Evolutionary conservation across 2,329 filamentous ascomycete species (phyloP).

Genomic region (Trichoderma semiorbis): DNA sequence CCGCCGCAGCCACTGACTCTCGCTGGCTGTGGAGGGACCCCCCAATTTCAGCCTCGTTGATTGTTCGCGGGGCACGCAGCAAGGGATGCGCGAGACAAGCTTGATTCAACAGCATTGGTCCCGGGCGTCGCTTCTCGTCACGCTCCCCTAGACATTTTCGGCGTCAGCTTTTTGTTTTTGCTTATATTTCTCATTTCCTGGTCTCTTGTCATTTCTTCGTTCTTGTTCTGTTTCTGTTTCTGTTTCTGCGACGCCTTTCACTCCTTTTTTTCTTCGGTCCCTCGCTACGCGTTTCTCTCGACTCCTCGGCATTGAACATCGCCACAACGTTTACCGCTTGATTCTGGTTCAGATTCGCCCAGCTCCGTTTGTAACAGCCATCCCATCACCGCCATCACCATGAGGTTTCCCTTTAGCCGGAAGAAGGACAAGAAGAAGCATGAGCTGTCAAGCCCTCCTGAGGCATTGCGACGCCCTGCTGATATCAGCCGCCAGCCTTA

Average conservation of each 20-base stretch:
- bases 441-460: slow-evolving; percentile 25
- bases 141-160: slow-evolving; percentile 2
- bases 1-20: neutral
- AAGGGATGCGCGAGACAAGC: slow-evolving; percentile 14
- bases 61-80: slow-evolving; percentile 12
- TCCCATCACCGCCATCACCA: slow-evolving; percentile 5
- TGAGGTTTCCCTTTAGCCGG: slow-evolving; percentile 38
- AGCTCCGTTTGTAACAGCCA: neutral
- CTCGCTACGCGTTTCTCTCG: neutral
- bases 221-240: neutral
- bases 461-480: slow-evolving; percentile 28
- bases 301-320: neutral
- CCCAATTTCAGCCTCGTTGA: slow-evolving; percentile 15
- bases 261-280: neutral
- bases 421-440: slow-evolving; percentile 39
- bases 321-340: neutral
- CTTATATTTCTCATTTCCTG: neutral
- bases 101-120: slow-evolving; percentile 6
- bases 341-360: neutral
- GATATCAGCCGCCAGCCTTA: slow-evolving; percentile 24
- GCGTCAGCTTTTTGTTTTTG: neutral
- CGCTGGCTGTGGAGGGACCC: slow-evolving; percentile 3
- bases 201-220: neutral
- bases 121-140: neutral
- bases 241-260: neutral